Evolutionary conservation across 192 early-diverging fungal genomes (phyloP), one percentile per base, ranked within the genome.

Genomic region (Jimgerdemannia flammicorona): DNA sequence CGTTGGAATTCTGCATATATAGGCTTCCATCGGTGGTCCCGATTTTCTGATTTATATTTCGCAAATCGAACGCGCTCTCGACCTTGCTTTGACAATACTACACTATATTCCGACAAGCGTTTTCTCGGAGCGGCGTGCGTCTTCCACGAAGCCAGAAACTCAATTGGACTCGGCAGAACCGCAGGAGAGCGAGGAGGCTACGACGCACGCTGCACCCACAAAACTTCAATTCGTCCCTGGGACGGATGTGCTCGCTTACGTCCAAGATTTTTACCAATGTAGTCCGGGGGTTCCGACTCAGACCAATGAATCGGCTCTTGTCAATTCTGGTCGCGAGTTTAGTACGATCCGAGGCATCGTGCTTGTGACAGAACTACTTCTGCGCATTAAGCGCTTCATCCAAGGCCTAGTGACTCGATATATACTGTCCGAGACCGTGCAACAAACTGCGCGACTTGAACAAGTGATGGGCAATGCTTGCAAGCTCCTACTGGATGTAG

Each of bases 241-340:
- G 20, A 83, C 77, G 67, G 77, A 80, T 71, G 78, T 81, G 29
- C 70, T 84, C 43, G 81, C 81, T 18, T 88, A 88, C 66, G 81
- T 84, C 14, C 78, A 80, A n/a, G 83, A 85, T 14, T 88, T 82
- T 69, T 88, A 87, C 49, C 66, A 73, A 14, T 59, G 49, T 14
- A 14, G 49, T 59, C 49, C 6, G 6, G 49, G 49, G 8, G 14
- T 14, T 59, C 14, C 49, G 49, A 10, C 49, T 59, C 49, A 59
- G 49, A 14, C 8, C 49, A 59, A 10, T 10, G 14, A 59, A 10
- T 10, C 49, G 49, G 49, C 2, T 59, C 49, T 59, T 59, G 49
- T 59, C 6, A 59, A 59, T 59, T 10, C 49, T 59, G 49, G 49
- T 43, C 82, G 78, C 18, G 76, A 85, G 43, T 83, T 83, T 54